Conservation (phyloP, 1,284 basidiomycete species). For the Malassezia slooffiae region DNA sequence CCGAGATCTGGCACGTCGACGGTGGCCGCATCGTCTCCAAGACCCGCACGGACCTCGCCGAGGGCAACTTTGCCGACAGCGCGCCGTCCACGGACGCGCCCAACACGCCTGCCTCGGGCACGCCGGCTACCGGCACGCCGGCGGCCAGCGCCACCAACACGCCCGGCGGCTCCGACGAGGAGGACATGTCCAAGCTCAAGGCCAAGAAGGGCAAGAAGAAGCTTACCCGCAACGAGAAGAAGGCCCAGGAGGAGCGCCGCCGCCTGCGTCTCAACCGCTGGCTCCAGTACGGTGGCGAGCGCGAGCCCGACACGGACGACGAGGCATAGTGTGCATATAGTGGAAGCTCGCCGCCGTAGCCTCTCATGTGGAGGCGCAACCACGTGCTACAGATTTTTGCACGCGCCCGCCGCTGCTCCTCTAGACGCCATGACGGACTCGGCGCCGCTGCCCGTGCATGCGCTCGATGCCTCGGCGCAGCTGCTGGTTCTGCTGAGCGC, state of each 20-base stretch:
- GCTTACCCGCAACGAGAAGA: conserved; percentile 44
- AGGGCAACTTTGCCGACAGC: conserved; percentile 58
- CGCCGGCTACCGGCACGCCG: conserved; percentile 61
- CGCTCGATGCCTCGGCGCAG: conserved; percentile 7
- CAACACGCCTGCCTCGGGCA: conserved; percentile 48
- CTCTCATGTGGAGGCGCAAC: no score
- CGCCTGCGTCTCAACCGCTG: conserved; percentile 37
- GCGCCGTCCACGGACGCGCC: conserved; percentile 54
- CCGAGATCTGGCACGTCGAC: conserved; percentile 58
- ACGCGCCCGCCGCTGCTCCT: no score
- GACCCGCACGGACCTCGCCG: conserved; percentile 72
- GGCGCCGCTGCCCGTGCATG: conserved; percentile 11
- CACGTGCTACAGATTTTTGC: no score
- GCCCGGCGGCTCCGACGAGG: conserved; percentile 48
- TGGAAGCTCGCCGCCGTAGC: background rate
- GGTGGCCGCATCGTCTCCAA: conserved; percentile 69
- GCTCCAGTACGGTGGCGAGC: conserved; percentile 41
- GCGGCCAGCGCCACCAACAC: conserved; percentile 47
- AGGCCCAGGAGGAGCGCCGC: conserved; percentile 43
- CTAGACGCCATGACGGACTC: no score
- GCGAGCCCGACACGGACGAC: conserved; percentile 43
- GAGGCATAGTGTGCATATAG: conserved; percentile 15
- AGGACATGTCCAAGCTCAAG: conserved; percentile 45
- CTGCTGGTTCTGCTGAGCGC: conserved; percentile 8
- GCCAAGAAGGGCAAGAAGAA: conserved; percentile 47